Evolutionary conservation across 148 eudicot species (phyloP).

Genomic region (Camellia japonica): DNA sequence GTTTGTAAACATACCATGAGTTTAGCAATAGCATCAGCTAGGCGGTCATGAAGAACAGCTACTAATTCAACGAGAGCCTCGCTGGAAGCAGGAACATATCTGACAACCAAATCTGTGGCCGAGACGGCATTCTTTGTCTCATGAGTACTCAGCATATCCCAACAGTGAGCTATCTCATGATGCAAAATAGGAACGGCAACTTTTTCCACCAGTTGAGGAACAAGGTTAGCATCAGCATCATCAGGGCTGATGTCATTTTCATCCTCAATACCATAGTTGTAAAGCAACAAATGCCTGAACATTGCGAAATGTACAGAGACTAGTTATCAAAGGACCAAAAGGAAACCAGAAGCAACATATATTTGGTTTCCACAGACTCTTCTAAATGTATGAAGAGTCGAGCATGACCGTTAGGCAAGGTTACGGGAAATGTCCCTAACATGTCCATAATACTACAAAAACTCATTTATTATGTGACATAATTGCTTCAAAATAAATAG

Average conservation of each 20-base stretch:
- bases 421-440: not conserved
- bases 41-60: conserved; percentile 61
- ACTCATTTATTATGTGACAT: not conserved
- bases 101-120: conserved; percentile 61
- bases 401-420: not conserved
- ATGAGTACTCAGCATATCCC: conserved; percentile 83
- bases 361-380: not conserved
- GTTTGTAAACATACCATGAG: conserved; percentile 52
- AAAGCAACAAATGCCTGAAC: conserved; percentile 75
- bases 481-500: not conserved
- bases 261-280: conserved; percentile 78
- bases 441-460: not conserved
- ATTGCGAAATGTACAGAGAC: not conserved
- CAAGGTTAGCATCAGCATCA: conserved; percentile 85
- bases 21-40: conserved; percentile 66
- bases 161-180: conserved; percentile 70
- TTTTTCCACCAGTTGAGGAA: conserved; percentile 88
- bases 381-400: not conserved
- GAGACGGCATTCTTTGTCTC: conserved; percentile 80
- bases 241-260: conserved; percentile 54
- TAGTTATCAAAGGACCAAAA: not conserved
- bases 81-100: conserved; percentile 70
- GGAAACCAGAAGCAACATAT: conserved; percentile 16
- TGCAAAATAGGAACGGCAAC: conserved; percentile 86
- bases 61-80: conserved; percentile 65